Evolutionary conservation across 179 eudicot species (phyloP).

Genomic region (Beta lomatogona): DNA sequence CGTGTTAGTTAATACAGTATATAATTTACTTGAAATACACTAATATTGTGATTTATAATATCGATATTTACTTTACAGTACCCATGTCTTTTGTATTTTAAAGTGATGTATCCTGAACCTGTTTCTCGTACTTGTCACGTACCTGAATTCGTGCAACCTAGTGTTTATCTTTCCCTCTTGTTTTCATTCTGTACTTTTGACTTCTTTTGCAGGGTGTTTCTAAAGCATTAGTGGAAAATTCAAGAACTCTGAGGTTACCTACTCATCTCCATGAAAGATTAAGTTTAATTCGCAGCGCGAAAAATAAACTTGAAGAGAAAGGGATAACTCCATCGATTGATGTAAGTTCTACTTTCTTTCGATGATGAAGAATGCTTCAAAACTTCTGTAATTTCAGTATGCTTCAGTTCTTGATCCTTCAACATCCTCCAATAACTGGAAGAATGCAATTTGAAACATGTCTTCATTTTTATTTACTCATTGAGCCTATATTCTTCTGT

Average conservation of each 20-base stretch:
- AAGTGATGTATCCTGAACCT: too few species aligned
- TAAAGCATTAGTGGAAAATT: constrained; percentile 75
- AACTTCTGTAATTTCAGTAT: neutral
- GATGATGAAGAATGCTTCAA: neutral
- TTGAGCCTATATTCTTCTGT: neutral
- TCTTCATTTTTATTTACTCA: neutral
- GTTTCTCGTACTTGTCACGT: too few species aligned
- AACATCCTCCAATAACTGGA: neutral
- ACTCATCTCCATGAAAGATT: constrained; percentile 84
- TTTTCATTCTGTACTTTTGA: neutral
- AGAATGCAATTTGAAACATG: neutral
- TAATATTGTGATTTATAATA: too few species aligned
- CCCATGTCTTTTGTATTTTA: too few species aligned
- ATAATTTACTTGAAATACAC: too few species aligned
- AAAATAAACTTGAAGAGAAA: constrained; percentile 63
- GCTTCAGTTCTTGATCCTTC: neutral
- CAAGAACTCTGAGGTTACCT: constrained; percentile 83
- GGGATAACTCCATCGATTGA: constrained; percentile 83
- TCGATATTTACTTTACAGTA: too few species aligned
- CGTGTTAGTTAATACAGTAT: neutral
- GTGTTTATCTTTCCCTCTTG: neutral
- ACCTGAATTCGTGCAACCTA: too few species aligned
- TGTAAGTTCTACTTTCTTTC: constrained; percentile 46
- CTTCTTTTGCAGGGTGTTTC: constrained; percentile 76
- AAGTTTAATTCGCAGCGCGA: constrained; percentile 72